Conservation (phyloP, 2,329 filamentous ascomycete genomes). For the Davidsoniella eucalypti region DNA sequence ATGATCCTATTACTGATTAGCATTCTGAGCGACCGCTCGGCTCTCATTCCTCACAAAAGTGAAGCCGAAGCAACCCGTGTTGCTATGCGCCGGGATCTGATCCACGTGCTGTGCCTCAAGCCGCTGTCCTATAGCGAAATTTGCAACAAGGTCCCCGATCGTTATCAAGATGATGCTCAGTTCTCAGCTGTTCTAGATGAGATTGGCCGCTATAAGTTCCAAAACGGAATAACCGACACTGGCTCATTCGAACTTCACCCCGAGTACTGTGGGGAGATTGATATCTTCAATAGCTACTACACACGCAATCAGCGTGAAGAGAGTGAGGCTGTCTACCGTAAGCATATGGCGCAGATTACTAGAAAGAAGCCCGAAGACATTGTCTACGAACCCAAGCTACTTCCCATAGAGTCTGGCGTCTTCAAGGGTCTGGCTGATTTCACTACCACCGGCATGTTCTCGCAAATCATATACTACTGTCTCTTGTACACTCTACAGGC, state of each 20-base stretch:
- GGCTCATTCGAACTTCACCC: slow-evolving; percentile 87
- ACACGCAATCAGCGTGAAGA: slow-evolving; percentile 95
- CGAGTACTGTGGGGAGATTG: slow-evolving; percentile 71
- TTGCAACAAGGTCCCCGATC: slow-evolving; percentile 69
- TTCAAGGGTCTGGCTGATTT: slow-evolving; percentile 66
- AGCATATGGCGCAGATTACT: slow-evolving; percentile 72
- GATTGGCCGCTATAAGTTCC: slow-evolving; percentile 76
- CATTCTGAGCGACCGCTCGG: slow-evolving; percentile 73
- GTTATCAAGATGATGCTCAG: slow-evolving; percentile 73
- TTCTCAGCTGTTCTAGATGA: slow-evolving; percentile 73
- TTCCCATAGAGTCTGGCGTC: slow-evolving; percentile 56
- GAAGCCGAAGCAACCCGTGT: slow-evolving; percentile 42
- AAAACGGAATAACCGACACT: slow-evolving; percentile 80
- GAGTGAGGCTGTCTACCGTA: slow-evolving; percentile 75
- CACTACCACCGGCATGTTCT: slow-evolving; percentile 71
- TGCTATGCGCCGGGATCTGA: slow-evolving; percentile 74
- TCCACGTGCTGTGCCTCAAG: slow-evolving; percentile 90
- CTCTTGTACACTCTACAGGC: slow-evolving; percentile 65
- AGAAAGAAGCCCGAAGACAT: slow-evolving; percentile 68
- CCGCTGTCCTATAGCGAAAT: slow-evolving; percentile 90
- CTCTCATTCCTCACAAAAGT: slow-evolving; percentile 53
- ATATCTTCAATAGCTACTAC: slow-evolving; percentile 92
- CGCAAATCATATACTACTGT: slow-evolving; percentile 77
- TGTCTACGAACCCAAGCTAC: slow-evolving; percentile 77
- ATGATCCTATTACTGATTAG: slow-evolving; percentile 89